Evolutionary conservation across 495 filamentous ascomycete genomes (phyloP).

Genomic region (Aspergillus campestris): DNA sequence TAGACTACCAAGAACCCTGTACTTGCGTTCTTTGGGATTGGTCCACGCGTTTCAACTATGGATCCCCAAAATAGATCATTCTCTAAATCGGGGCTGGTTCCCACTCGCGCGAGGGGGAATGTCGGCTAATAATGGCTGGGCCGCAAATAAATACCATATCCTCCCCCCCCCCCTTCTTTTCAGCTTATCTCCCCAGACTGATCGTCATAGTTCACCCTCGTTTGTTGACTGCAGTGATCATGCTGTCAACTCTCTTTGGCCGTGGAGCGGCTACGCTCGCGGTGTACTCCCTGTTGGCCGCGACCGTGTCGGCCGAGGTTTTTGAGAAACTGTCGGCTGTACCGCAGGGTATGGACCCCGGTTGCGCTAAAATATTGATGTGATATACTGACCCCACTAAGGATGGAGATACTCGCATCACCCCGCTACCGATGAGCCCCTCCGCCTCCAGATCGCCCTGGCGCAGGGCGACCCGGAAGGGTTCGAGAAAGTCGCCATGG

Average conservation of each 20-base stretch:
- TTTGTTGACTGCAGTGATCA: slow-evolving; percentile 3
- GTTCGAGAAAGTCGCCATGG: slow-evolving; percentile 50
- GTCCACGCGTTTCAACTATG: no score
- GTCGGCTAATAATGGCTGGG: no score
- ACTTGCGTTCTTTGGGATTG: no score
- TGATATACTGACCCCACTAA: slow-evolving; percentile 6
- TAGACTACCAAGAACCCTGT: no score
- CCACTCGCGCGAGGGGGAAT: no score
- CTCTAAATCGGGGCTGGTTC: no score
- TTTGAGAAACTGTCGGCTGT: slow-evolving; percentile 30
- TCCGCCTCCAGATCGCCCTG: slow-evolving; percentile 42
- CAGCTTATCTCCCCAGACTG: neutral
- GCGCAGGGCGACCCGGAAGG: slow-evolving; percentile 46
- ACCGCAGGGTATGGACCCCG: slow-evolving; percentile 23
- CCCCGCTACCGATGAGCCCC: slow-evolving; percentile 21
- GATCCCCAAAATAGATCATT: no score
- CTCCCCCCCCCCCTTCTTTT: neutral
- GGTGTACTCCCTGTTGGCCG: slow-evolving; percentile 31
- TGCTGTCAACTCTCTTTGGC: slow-evolving; percentile 22
- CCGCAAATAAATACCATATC: no score
- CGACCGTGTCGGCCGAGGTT: slow-evolving; percentile 23
- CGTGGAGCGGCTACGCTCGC: slow-evolving; percentile 32
- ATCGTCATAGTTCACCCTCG: neutral
- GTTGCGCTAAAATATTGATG: slow-evolving; percentile 14
- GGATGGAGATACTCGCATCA: slow-evolving; percentile 30